phyloP scores from a whole-genome alignment of 2,329 filamentous ascomycete species.

The Zalaria obscura region DNA sequence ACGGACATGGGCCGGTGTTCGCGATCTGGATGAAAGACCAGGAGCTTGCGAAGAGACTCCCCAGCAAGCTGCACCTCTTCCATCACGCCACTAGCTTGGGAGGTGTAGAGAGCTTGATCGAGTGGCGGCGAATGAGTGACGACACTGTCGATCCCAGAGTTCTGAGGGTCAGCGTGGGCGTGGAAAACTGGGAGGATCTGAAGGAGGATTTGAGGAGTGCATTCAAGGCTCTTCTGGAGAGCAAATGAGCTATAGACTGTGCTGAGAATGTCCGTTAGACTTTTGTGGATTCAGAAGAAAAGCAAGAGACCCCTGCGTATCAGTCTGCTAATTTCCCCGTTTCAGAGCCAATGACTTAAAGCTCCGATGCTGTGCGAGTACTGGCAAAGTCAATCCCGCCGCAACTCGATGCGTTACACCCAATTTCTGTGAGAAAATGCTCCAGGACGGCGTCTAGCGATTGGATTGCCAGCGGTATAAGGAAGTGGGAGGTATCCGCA shows the following conservation, averaged over 20 bases:
- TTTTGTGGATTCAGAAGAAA: too few species aligned
- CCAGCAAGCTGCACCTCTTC: slow-evolving; percentile 68
- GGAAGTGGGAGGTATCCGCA: too few species aligned
- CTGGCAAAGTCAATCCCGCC: too few species aligned
- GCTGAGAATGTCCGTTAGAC: too few species aligned
- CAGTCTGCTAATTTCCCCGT: too few species aligned
- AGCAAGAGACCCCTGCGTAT: too few species aligned
- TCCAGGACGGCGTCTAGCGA: too few species aligned
- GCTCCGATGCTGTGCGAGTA: too few species aligned
- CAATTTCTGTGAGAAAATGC: too few species aligned
- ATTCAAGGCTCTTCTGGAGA: slow-evolving; percentile 38
- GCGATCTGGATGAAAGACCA: slow-evolving; percentile 51
- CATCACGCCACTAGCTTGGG: slow-evolving; percentile 91
- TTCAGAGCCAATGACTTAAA: too few species aligned
- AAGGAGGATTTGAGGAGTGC: slow-evolving; percentile 56
- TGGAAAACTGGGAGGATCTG: slow-evolving; percentile 79
- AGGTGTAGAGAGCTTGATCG: slow-evolving; percentile 87
- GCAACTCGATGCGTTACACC: too few species aligned
- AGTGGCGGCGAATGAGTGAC: slow-evolving; percentile 92
- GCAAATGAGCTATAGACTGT: background rate
- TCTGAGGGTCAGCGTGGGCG: slow-evolving; percentile 69
- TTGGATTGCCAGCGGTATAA: too few species aligned
- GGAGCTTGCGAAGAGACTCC: slow-evolving; percentile 51
- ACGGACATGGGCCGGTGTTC: slow-evolving; percentile 83
- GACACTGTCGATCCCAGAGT: slow-evolving; percentile 53